Evolutionary conservation across 805 yeast species (phyloP).

Genomic region (Brettanomyces naardenensis): DNA sequence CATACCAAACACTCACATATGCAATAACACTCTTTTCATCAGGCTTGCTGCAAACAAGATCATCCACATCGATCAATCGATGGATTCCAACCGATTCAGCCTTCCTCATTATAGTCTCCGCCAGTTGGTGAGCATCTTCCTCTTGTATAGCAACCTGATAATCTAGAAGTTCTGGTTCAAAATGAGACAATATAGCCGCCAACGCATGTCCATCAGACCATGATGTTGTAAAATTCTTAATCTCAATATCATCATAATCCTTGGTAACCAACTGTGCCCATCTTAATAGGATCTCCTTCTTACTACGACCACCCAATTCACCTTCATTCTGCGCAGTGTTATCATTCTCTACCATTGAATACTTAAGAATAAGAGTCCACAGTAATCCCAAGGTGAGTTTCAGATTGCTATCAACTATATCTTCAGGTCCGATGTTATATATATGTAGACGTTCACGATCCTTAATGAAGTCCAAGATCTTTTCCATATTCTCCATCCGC

Average conservation of each 20-base stretch:
- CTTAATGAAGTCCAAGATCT: constrained; percentile 33
- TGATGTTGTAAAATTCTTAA: constrained; percentile 44
- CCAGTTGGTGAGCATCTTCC: constrained; percentile 23
- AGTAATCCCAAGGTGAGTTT: constrained; percentile 40
- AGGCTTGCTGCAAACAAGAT: constrained; percentile 39
- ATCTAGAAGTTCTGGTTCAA: constrained; percentile 33
- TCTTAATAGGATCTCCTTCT: constrained; percentile 33
- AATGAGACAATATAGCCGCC: constrained; percentile 35
- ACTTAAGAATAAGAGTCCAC: constrained; percentile 40
- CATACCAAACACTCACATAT: constrained; percentile 53
- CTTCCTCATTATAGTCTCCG: constrained; percentile 30
- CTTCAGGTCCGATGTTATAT: constrained; percentile 40
- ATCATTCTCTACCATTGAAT: constrained; percentile 20
- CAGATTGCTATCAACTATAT: constrained; percentile 39
- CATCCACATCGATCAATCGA: constrained; percentile 46
- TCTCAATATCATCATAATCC: constrained; percentile 26
- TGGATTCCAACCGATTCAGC: constrained; percentile 45
- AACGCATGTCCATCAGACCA: constrained; percentile 49
- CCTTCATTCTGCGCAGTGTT: constrained; percentile 4
- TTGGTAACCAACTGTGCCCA: constrained; percentile 48
- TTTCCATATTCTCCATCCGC: constrained; percentile 38
- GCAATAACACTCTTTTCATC: constrained; percentile 56
- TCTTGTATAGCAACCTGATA: constrained; percentile 13
- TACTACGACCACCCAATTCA: not conserved
- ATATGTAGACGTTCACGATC: constrained; percentile 30